These are phyloP conservation scores for Dorcoceras hygrometricum DNA, from an alignment of 257 asterid species.

Conservation along the genomic window DNA sequence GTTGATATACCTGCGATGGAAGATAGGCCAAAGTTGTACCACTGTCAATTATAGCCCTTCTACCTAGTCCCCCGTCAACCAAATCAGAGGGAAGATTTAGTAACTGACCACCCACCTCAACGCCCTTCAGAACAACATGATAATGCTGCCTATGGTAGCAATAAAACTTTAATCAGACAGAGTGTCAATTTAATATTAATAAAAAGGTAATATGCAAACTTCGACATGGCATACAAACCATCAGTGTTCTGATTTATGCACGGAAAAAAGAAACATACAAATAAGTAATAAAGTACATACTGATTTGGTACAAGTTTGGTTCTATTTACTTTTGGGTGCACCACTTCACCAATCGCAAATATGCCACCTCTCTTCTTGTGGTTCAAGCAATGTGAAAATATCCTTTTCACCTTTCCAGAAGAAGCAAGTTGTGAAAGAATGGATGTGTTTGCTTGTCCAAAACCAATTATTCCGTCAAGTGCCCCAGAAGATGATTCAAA, in stretches of 20 bases:
- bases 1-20: constrained; percentile 41
- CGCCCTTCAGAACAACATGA: constrained; percentile 47
- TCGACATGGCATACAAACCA: too few species aligned
- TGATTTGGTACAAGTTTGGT: constrained; percentile 42
- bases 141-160: constrained; percentile 51
- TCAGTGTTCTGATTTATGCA: too few species aligned
- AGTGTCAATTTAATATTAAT: neutral
- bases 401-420: constrained; percentile 45
- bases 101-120: constrained; percentile 49
- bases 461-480: constrained; percentile 67
- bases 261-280: neutral
- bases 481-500: constrained; percentile 47
- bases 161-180: constrained; percentile 27
- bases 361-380: constrained; percentile 61
- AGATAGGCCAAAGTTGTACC: constrained; percentile 75
- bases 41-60: constrained; percentile 55
- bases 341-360: constrained; percentile 62
- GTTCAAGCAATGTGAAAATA: constrained; percentile 66
- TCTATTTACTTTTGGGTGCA: constrained; percentile 46
- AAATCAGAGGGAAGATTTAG: constrained; percentile 38
- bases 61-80: constrained; percentile 36
- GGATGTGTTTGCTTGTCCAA: constrained; percentile 66
- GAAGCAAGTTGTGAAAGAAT: constrained; percentile 59
- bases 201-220: neutral
- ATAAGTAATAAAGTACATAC: constrained; percentile 40